Evolutionary conservation across 768 basidiomycete genomes (phyloP).

Genomic region (Leucocoprinus leucothites): DNA sequence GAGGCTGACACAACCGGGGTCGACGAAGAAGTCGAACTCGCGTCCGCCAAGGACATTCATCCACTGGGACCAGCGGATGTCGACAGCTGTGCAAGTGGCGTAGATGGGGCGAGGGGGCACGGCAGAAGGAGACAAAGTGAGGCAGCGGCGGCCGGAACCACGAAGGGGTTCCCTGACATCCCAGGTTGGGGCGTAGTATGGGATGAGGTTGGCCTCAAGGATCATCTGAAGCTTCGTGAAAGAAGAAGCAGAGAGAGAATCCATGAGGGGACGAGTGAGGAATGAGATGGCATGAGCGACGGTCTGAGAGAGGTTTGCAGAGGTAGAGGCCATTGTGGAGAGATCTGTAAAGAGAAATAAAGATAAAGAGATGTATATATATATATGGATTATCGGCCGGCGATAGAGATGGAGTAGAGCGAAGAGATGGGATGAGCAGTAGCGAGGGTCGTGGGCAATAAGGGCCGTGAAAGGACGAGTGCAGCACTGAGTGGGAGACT

Average conservation of each 20-base stretch:
- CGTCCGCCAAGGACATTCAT: conserved; percentile 62
- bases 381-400: conserved; percentile 53
- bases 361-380: conserved; percentile 15
- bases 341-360: conserved; percentile 8
- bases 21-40: conserved; percentile 78
- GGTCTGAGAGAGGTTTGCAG: conserved; percentile 58
- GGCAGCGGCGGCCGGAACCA: conserved; percentile 71
- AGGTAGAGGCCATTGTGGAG: conserved; percentile 31
- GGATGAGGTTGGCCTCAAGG: conserved; percentile 71
- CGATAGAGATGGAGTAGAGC: conserved; percentile 37
- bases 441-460: conserved; percentile 25
- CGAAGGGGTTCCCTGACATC: conserved; percentile 57
- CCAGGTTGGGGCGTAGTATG: conserved; percentile 70
- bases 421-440: conserved; percentile 25
- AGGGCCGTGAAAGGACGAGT: conserved; percentile 3
- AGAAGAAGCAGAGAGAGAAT: conserved; percentile 54
- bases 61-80: conserved; percentile 83
- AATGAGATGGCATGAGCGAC: conserved; percentile 74
- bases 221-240: conserved; percentile 67
- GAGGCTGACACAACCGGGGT: conserved; percentile 75
- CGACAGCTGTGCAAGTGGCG: conserved; percentile 63
- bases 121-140: conserved; percentile 65
- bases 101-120: conserved; percentile 72
- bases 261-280: conserved; percentile 64
- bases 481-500: conserved; percentile 10